phyloP scores from a whole-genome alignment of 140 eudicot species.

The Stevia rebaudiana region DNA sequence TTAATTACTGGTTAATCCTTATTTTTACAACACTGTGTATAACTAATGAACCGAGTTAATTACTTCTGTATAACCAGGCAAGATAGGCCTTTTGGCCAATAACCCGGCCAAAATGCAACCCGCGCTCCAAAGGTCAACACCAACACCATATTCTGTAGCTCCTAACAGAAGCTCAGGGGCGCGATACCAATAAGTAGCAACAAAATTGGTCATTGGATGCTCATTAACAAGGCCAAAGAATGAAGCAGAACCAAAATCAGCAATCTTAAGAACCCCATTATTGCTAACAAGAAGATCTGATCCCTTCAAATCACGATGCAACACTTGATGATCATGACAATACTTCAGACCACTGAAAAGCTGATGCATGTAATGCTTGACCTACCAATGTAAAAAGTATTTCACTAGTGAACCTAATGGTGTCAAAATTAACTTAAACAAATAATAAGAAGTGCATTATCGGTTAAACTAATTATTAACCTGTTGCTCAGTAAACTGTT shows the following conservation, averaged over 20 bases:
- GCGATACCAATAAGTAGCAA: constrained; percentile 23
- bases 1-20: too few species aligned
- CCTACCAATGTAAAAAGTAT: neutral
- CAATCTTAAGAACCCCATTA: constrained; percentile 26
- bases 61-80: constrained; percentile 18
- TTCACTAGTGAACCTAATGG: neutral
- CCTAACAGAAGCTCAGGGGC: constrained; percentile 34
- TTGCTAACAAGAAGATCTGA: constrained; percentile 24
- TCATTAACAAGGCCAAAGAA: constrained; percentile 19
- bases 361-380: constrained; percentile 25
- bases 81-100: constrained; percentile 20
- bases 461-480: constrained; percentile 12
- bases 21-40: neutral
- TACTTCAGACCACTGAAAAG: constrained; percentile 23
- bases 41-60: neutral
- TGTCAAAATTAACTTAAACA: neutral
- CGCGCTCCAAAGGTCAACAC: constrained; percentile 25
- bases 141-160: constrained; percentile 28
- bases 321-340: constrained; percentile 26
- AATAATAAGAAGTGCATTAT: neutral
- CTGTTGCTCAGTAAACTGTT: constrained; percentile 17
- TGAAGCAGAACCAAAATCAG: constrained; percentile 29
- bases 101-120: constrained; percentile 31
- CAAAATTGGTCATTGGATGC: constrained; percentile 17
- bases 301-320: constrained; percentile 30